Evolutionary conservation across 495 filamentous ascomycete species (phyloP).

Genomic region (Neurospora sp.): DNA sequence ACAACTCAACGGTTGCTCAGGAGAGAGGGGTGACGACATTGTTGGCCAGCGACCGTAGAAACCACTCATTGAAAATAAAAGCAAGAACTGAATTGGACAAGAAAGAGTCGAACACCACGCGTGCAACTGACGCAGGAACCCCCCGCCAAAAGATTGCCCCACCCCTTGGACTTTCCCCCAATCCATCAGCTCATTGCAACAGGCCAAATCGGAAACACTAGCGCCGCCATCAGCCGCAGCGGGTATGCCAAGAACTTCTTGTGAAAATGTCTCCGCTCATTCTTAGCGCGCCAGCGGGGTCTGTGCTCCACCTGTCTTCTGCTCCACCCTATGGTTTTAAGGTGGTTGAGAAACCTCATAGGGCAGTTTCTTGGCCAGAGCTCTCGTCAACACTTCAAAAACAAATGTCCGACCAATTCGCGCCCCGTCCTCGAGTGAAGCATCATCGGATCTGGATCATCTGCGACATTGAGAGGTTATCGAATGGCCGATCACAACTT

Average conservation of each 20-base stretch:
- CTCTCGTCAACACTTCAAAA: not conserved
- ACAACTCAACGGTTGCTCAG: not conserved
- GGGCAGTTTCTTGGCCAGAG: not conserved
- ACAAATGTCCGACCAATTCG: not conserved
- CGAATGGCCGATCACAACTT: not conserved
- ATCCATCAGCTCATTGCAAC: not conserved
- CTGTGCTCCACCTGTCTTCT: not conserved
- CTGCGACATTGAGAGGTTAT: not conserved
- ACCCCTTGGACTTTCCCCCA: not conserved
- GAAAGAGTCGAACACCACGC: not conserved
- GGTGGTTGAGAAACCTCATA: not conserved
- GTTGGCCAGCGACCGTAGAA: not conserved
- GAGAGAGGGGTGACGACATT: not conserved
- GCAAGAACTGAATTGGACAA: not conserved
- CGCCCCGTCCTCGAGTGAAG: not conserved
- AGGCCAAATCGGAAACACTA: constrained; percentile 22
- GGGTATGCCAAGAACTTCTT: not conserved
- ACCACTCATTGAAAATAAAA: not conserved
- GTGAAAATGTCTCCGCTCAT: not conserved
- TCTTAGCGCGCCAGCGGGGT: not conserved
- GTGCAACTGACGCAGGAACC: not conserved
- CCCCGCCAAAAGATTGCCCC: not conserved
- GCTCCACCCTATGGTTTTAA: not conserved
- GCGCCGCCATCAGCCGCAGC: constrained; percentile 11
- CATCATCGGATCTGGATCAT: not conserved